Conservation (phyloP, 805 yeast species). For the Ascoidea tarda region DNA sequence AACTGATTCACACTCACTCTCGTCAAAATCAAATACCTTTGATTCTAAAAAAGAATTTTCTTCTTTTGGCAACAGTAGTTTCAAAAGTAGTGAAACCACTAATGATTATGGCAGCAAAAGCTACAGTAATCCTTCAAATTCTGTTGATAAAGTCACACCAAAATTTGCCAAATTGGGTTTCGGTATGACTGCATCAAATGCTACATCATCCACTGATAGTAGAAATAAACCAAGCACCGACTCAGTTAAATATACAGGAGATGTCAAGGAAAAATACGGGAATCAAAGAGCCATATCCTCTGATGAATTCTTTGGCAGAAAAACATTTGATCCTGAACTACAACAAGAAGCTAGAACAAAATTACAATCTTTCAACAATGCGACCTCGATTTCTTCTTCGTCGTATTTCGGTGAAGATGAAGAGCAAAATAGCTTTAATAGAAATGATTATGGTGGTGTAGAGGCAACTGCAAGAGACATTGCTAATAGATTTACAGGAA, state of each 20-base stretch:
- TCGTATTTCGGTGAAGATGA: slow-evolving; percentile 86
- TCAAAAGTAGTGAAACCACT: not conserved
- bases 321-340: slow-evolving; percentile 62
- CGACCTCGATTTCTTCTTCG: slow-evolving; percentile 82
- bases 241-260: slow-evolving; percentile 57
- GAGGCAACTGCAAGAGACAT: slow-evolving; percentile 47
- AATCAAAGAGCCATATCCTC: slow-evolving; percentile 90
- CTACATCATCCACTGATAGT: slow-evolving; percentile 26
- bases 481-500: slow-evolving; percentile 54
- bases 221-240: slow-evolving; percentile 25
- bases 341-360: slow-evolving; percentile 74
- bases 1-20: slow-evolving; percentile 3
- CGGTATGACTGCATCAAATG: slow-evolving; percentile 49
- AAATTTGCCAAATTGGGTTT: slow-evolving; percentile 75
- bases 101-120: no score
- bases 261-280: slow-evolving; percentile 68
- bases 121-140: slow-evolving; percentile 9
- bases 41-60: not conserved
- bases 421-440: slow-evolving; percentile 21
- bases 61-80: slow-evolving; percentile 3
- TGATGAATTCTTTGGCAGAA: slow-evolving; percentile 88
- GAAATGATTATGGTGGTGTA: slow-evolving; percentile 16
- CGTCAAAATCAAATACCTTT: not conserved
- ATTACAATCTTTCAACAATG: slow-evolving; percentile 69
- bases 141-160: slow-evolving; percentile 41